Base-by-base conservation (phyloP, 257 asterid genomes). In the Scutellaria baicalensis region DNA sequence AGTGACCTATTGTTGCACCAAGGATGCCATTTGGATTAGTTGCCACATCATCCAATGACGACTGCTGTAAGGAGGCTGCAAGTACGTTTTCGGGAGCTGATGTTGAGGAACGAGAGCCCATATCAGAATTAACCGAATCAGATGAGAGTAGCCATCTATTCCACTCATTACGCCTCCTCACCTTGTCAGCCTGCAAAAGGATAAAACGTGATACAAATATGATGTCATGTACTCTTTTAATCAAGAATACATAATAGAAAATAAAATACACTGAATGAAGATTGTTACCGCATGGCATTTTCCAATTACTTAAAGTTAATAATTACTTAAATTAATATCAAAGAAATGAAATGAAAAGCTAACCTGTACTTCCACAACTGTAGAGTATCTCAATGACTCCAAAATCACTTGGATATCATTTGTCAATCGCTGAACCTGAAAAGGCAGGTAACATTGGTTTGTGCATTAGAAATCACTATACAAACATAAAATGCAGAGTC, bases 111-210 rank as follows among this genome's bases (percentile, higher is more conserved):
- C 73, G 73, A 12, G 76, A 43, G 48, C 75, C 79, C 50, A 84
- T 76, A 66, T 76, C 85, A 57, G 79, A 58, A 20, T 67, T 71
- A 56, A 23, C 35, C 47, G 70, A 51, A 59, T 52, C 31, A 77
- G 84, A 36, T 1, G 78, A 45, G 18, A 13, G 74, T 16, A 75
- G 14, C 90, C 90, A 91, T 73, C 76, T 88, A 70, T 31, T 75
- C 97, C 97, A 88, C 16, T 82, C 92, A n/a, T 84, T 66, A 21
- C 84, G 88, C 54, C 89, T 80, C 83, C 97, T 84, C 72, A 91
- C 58, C 81, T 80, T 86, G 78, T 87, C 93, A 52, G 89, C 96
- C 86, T 89, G 76, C 42, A 65, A 73, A 14, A 52, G 39, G 33
- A 54, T 31, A 6, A 45, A 27, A 47, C 14, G 18, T 13, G 44